Conservation (phyloP, 2,329 filamentous ascomycete species). For the Dendrostoma leiphaemia region DNA sequence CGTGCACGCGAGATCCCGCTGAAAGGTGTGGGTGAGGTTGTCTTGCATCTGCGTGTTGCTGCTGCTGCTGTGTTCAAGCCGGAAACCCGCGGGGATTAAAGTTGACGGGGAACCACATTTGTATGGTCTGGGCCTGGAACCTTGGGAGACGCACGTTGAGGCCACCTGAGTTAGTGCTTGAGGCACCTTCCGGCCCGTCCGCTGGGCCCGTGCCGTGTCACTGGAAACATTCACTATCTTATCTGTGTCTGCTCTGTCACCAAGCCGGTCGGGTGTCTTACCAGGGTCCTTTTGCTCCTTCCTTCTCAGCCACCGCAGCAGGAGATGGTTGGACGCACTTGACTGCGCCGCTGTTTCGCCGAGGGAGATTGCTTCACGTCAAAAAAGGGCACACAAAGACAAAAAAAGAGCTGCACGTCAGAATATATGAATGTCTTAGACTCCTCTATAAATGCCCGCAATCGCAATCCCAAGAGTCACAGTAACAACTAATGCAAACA, state of each 20-base stretch:
- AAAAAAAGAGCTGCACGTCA: not conserved
- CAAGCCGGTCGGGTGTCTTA: no score
- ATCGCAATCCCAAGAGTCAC: not conserved
- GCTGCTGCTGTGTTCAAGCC: not conserved
- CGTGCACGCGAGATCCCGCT: not conserved
- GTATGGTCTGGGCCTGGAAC: no score
- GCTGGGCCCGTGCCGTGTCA: not conserved
- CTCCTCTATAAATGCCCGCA: not conserved
- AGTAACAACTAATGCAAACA: constrained; percentile 9
- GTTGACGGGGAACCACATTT: no score
- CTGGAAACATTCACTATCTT: constrained; percentile 8
- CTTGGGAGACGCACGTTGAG: not conserved
- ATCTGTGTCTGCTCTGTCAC: no score
- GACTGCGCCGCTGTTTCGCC: no score
- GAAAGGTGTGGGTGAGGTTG: not conserved
- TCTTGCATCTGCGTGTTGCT: not conserved
- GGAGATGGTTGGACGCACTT: no score
- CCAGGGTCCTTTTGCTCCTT: no score
- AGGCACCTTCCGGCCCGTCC: not conserved
- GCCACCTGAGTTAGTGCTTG: not conserved
- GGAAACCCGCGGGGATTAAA: not conserved
- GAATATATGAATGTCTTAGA: constrained; percentile 7
- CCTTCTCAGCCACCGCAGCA: not conserved
- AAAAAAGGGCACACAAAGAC: not conserved
- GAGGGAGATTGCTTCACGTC: not conserved